Evolutionary conservation across 2,329 filamentous ascomycete genomes (phyloP).

Genomic region (Sclerotinia spermophila): DNA sequence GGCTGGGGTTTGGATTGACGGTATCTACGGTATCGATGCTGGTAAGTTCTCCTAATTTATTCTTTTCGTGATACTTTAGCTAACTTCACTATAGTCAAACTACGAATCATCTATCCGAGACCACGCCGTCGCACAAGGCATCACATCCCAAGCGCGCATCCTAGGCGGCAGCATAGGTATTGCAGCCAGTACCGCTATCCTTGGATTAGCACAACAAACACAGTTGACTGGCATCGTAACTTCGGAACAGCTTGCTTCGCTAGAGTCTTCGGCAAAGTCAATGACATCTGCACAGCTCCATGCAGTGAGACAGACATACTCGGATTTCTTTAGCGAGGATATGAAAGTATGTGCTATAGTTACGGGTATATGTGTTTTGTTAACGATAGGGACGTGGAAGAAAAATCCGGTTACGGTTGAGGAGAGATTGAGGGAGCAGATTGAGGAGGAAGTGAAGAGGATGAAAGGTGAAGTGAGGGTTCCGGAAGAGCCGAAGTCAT

Average conservation of each 20-base stretch:
- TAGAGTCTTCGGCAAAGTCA: not conserved
- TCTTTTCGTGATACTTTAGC: not conserved
- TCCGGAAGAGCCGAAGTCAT: not conserved
- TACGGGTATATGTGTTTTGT: not conserved
- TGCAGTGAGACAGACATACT: not conserved
- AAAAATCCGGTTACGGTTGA: not conserved
- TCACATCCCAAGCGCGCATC: not conserved
- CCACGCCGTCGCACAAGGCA: not conserved
- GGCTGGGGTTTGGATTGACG: not conserved
- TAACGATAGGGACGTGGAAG: not conserved
- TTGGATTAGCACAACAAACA: not conserved
- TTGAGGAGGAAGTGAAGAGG: not conserved
- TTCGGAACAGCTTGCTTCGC: not conserved
- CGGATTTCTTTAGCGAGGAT: constrained; percentile 46
- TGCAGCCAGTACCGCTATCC: not conserved
- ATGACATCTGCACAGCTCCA: not conserved
- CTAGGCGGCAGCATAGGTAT: not conserved
- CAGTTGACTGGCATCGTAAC: not conserved
- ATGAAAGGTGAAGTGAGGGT: not conserved
- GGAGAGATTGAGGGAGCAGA: not conserved
- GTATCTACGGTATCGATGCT: not conserved
- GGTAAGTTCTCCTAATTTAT: not conserved
- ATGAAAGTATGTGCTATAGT: not conserved
- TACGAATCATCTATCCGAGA: not conserved
- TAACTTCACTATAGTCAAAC: not conserved